Conservation (phyloP, 139 green algal species). For the Pleodorina starrii region DNA sequence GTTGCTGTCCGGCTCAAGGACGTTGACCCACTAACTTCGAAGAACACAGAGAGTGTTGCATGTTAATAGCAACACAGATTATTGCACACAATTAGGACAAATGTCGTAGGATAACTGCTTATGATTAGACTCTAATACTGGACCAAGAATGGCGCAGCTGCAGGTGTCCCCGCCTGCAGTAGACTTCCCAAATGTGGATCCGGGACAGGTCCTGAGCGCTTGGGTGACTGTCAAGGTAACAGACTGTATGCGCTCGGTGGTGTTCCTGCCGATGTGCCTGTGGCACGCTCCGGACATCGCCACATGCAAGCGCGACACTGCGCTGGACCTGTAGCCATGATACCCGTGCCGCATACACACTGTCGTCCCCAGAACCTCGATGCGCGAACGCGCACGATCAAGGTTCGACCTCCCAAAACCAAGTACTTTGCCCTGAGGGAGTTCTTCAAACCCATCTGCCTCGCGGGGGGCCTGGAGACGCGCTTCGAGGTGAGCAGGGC, state of each 20-base stretch:
- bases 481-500: conserved; percentile 52
- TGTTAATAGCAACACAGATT: too few relatives aligned
- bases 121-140: not conserved
- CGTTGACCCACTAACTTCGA: conserved; percentile 14
- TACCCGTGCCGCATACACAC: not conserved
- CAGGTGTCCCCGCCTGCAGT: conserved; percentile 43
- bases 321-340: not conserved
- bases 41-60: not conserved
- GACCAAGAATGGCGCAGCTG: conserved; percentile 13
- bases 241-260: too few relatives aligned
- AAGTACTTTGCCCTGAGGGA: conserved; percentile 60
- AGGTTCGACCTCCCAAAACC: conserved; percentile 56
- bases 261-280: too few relatives aligned
- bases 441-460: conserved; percentile 49
- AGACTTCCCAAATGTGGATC: conserved; percentile 36
- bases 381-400: conserved; percentile 36
- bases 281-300: not conserved
- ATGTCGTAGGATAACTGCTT: not conserved
- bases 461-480: conserved; percentile 57
- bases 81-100: not conserved
- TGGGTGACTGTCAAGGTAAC: conserved; percentile 57
- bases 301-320: not conserved
- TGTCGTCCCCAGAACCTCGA: conserved; percentile 58
- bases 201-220: conserved; percentile 5
- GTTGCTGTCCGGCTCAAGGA: not conserved